Evolutionary conservation across 192 early-diverging fungal genomes (phyloP).

Genomic region (Bifiguratus adelaidae): DNA sequence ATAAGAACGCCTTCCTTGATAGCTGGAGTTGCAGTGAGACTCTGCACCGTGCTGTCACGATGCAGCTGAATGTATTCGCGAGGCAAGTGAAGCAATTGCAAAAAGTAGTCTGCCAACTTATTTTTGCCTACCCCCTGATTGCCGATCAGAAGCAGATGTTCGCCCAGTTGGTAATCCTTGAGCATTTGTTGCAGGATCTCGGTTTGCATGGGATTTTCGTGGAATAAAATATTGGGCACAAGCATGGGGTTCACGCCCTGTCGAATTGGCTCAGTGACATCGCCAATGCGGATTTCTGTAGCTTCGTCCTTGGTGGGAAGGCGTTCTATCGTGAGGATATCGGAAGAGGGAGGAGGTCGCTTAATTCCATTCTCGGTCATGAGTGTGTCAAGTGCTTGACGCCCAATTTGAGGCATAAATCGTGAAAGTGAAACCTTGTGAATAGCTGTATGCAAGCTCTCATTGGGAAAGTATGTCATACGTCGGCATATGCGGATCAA

Average conservation of each 20-base stretch:
- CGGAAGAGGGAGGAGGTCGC: background rate
- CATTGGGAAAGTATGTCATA: conserved; percentile 47
- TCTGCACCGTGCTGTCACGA: conserved; percentile 70
- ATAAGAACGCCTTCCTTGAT: conserved; percentile 56
- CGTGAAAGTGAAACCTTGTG: conserved; percentile 56
- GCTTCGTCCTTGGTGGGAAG: conserved; percentile 34
- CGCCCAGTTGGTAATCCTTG: conserved; percentile 69
- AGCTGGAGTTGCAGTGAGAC: conserved; percentile 61
- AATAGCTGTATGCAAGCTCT: conserved; percentile 48
- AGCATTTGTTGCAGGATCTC: conserved; percentile 64
- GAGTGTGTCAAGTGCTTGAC: conserved; percentile 50
- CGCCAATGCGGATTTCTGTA: conserved; percentile 38
- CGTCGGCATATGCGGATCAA: conserved; percentile 61
- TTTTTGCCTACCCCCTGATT: conserved; percentile 71
- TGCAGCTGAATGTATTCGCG: conserved; percentile 75
- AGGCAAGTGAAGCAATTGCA: conserved; percentile 56
- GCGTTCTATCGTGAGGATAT: conserved; percentile 30
- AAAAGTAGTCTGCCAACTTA: conserved; percentile 55
- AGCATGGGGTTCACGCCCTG: conserved; percentile 47
- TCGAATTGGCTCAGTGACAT: conserved; percentile 30
- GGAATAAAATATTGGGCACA: conserved; percentile 57
- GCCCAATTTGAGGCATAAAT: conserved; percentile 60
- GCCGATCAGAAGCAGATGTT: conserved; percentile 72
- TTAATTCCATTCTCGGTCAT: conserved; percentile 43
- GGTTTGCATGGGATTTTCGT: conserved; percentile 66